Percentiles rank a stretch among this genome's conserved stretches.
Evolutionary conservation across 495 filamentous ascomycete genomes (phyloP).

Genomic region (Neohortaea acidophila): DNA sequence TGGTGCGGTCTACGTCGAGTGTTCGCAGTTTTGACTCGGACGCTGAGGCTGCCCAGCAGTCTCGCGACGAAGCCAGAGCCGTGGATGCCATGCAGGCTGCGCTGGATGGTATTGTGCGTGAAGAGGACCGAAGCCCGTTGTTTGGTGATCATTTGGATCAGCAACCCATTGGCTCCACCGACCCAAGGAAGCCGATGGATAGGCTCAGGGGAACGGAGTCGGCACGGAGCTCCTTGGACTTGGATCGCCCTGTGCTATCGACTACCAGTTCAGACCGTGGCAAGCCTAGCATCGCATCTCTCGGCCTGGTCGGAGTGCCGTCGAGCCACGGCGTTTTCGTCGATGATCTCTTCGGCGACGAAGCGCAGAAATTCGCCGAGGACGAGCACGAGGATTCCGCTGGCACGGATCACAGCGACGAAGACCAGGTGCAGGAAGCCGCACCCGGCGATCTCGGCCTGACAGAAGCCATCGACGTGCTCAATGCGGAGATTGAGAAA

Average conservation of each 20-base stretch:
- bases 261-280: slow-evolving; percentile 31
- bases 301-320: slow-evolving; percentile 72
- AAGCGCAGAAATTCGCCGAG: slow-evolving; percentile 72
- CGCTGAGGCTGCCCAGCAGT: slow-evolving; percentile 15
- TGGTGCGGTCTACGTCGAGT: slow-evolving; percentile 45
- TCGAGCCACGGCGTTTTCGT: slow-evolving; percentile 76
- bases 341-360: slow-evolving; percentile 83
- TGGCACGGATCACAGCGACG: slow-evolving; percentile 29
- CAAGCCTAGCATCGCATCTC: slow-evolving; percentile 74
- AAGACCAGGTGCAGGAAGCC: slow-evolving; percentile 84
- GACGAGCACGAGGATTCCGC: slow-evolving; percentile 71
- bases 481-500: slow-evolving; percentile 81
- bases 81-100: slow-evolving; percentile 91
- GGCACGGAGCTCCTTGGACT: slow-evolving; percentile 6
- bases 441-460: slow-evolving; percentile 89
- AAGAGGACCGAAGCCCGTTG: slow-evolving; percentile 40
- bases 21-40: slow-evolving; percentile 36
- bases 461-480: slow-evolving; percentile 73
- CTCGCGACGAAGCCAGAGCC: slow-evolving; percentile 36
- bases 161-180: slow-evolving; percentile 26
- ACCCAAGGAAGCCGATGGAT: slow-evolving; percentile 43
- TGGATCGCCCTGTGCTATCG: slow-evolving; percentile 3
- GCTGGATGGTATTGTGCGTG: slow-evolving; percentile 86
- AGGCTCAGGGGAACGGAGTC: slow-evolving; percentile 12
- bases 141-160: slow-evolving; percentile 34